A percentile compares a stretch with the other conserved stretches of the same genome.
Conservation (phyloP, 768 basidiomycete genomes). For the Hypholoma sublateritium region DNA sequence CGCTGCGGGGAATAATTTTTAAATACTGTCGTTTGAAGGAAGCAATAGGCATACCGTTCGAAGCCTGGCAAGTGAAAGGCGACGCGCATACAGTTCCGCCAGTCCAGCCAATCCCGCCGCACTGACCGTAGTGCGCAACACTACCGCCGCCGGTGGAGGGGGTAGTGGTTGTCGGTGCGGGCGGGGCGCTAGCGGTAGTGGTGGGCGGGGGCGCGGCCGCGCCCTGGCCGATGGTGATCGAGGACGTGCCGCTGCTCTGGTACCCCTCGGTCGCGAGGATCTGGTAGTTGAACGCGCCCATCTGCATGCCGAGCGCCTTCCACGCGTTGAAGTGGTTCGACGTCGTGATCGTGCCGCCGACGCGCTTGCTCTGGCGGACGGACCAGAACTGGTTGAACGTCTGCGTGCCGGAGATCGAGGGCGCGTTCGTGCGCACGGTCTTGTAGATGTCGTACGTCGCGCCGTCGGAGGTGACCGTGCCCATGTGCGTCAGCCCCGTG, state of each 20-base stretch:
- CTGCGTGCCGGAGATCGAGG: conserved; percentile 41
- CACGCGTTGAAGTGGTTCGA: conserved; percentile 46
- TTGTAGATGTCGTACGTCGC: conserved; percentile 41
- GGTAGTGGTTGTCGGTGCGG: background rate
- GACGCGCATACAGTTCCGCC: conserved; percentile 8
- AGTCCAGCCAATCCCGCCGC: conserved; percentile 12
- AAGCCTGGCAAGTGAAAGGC: conserved; percentile 9
- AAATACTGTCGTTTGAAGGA: too few relatives aligned
- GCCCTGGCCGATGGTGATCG: conserved; percentile 8
- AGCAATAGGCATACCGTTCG: background rate
- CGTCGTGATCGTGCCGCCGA: conserved; percentile 33
- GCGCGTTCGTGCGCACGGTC: conserved; percentile 35
- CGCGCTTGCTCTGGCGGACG: conserved; percentile 36
- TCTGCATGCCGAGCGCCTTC: conserved; percentile 33
- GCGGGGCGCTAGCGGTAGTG: background rate
- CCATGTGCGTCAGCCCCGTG: conserved; percentile 29
- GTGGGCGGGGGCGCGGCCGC: background rate
- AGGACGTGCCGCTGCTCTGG: conserved; percentile 34
- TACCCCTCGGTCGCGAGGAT: conserved; percentile 49
- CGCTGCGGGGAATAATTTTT: background rate
- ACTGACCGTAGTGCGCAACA: conserved; percentile 10
- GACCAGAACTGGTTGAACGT: conserved; percentile 51
- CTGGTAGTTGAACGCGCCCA: conserved; percentile 44
- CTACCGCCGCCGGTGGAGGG: background rate
- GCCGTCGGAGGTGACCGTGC: conserved; percentile 41